Conservation (phyloP, 768 basidiomycete species). For the Panellus pusillus region DNA sequence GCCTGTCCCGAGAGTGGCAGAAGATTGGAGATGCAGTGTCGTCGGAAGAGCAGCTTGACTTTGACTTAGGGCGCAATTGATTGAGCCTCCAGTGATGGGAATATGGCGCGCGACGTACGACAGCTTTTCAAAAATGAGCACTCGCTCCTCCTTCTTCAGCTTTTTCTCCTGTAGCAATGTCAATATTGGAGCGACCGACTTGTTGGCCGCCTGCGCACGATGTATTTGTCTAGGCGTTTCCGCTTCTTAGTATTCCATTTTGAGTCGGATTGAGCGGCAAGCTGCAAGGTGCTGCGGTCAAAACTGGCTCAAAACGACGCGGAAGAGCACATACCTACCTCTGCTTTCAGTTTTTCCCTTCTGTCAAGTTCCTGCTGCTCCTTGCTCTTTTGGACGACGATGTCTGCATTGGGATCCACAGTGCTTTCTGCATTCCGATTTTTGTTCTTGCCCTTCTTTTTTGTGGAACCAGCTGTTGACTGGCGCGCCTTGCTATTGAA, state of each 20-base stretch:
- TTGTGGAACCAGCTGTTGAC: conserved; percentile 51
- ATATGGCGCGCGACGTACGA: conserved; percentile 50
- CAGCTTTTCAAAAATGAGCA: conserved; percentile 75
- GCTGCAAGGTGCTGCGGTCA: conserved; percentile 29
- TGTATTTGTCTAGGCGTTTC: conserved; percentile 89
- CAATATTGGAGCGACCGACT: background rate
- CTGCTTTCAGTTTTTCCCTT: conserved; percentile 57
- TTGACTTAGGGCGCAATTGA: conserved; percentile 51
- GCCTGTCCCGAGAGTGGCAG: conserved; percentile 82
- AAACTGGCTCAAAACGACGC: background rate
- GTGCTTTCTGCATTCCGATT: conserved; percentile 26
- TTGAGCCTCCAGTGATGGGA: conserved; percentile 6
- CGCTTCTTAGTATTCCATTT: conserved; percentile 85
- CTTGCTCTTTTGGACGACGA: conserved; percentile 57
- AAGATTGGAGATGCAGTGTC: conserved; percentile 67
- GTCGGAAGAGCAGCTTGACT: conserved; percentile 68
- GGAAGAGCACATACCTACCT: conserved; percentile 42
- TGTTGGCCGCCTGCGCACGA: conserved; percentile 49
- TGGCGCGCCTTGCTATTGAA: conserved; percentile 71
- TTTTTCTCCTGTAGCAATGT: conserved; percentile 72
- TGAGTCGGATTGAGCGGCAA: conserved; percentile 55
- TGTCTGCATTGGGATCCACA: conserved; percentile 57
- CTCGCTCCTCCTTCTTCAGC: conserved; percentile 85
- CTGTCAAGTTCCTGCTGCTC: conserved; percentile 62
- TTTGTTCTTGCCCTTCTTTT: conserved; percentile 60